phyloP scores from a whole-genome alignment of 371 early-diverging fungal genomes.

The Rhizopus microsporus region DNA sequence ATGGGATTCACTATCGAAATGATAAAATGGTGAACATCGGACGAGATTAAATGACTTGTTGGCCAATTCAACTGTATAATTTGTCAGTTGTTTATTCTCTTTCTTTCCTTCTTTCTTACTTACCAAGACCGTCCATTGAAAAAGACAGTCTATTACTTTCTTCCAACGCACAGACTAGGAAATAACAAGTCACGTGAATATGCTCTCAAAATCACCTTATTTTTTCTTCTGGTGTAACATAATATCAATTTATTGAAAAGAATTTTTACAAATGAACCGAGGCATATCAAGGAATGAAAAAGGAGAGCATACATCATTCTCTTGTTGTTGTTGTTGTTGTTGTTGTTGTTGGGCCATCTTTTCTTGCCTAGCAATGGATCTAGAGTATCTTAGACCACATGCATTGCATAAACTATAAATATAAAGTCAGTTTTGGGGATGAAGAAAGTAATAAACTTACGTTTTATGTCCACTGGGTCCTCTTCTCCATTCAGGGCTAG shows the following conservation, averaged over 20 bases:
- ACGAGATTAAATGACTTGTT: background rate
- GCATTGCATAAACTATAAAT: conserved; percentile 47
- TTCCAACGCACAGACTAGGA: no score
- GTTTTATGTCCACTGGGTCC: conserved; percentile 55
- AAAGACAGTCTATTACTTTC: background rate
- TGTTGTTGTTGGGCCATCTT: conserved; percentile 16
- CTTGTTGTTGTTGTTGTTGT: no score
- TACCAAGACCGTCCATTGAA: conserved; percentile 1
- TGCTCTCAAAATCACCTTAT: no score
- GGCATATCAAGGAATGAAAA: no score
- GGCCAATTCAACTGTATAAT: conserved; percentile 1
- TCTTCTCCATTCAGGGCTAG: conserved; percentile 54
- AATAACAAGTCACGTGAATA: no score
- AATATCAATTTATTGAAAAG: no score
- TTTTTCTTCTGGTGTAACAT: no score
- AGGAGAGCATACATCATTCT: no score
- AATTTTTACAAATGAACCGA: no score
- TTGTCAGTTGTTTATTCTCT: background rate
- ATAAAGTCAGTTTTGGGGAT: background rate
- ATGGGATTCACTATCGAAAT: background rate
- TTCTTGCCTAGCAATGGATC: conserved; percentile 45
- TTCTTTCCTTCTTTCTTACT: background rate
- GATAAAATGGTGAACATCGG: conserved; percentile 1
- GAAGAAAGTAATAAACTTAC: conserved; percentile 21
- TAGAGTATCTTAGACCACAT: conserved; percentile 48